Percentiles rank a stretch among this genome's conserved stretches.
phyloP scores from a whole-genome alignment of 345 rosid species.

The Brassica juncea region DNA sequence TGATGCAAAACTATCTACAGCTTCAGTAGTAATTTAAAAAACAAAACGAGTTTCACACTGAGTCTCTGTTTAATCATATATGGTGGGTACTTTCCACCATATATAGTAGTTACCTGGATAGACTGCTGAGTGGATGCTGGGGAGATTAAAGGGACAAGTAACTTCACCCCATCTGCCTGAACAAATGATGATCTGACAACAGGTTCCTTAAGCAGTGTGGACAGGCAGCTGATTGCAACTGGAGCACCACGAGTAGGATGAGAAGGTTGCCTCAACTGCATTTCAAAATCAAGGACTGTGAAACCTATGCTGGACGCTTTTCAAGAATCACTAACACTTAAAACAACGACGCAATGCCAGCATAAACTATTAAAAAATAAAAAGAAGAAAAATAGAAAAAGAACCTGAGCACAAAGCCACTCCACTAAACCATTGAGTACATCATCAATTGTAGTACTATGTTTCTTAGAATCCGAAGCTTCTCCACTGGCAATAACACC shows the following conservation, averaged over 20 bases:
- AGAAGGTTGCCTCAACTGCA: constrained; percentile 88
- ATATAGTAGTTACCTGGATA: constrained; percentile 62
- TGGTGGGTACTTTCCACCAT: neutral
- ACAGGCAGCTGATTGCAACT: constrained; percentile 71
- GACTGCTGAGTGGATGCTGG: constrained; percentile 99
- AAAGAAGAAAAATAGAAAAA: constrained; percentile 10
- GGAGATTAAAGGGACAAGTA: constrained; percentile 78
- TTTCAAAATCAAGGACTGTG: constrained; percentile 30
- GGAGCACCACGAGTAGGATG: constrained; percentile 83
- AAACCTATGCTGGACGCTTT: constrained; percentile 9
- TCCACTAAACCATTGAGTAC: constrained; percentile 87
- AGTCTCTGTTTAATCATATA: neutral
- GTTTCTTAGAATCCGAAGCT: constrained; percentile 70
- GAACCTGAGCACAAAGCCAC: constrained; percentile 96
- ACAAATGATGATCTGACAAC: constrained; percentile 88
- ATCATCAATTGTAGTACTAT: constrained; percentile 65
- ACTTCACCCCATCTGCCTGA: constrained; percentile 87
- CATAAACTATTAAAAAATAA: neutral
- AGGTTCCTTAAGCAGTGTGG: constrained; percentile 82
- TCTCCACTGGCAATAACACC: constrained; percentile 54
- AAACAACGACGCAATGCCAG: constrained; percentile 20
- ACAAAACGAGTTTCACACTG: neutral
- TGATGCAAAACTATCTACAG: constrained; percentile 2
- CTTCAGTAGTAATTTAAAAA: constrained; percentile 2
- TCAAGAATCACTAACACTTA: constrained; percentile 3